Evolutionary conservation across 805 yeast species (phyloP), one percentile per base, ranked within the genome.

Genomic region (Ogataea kodamae): DNA sequence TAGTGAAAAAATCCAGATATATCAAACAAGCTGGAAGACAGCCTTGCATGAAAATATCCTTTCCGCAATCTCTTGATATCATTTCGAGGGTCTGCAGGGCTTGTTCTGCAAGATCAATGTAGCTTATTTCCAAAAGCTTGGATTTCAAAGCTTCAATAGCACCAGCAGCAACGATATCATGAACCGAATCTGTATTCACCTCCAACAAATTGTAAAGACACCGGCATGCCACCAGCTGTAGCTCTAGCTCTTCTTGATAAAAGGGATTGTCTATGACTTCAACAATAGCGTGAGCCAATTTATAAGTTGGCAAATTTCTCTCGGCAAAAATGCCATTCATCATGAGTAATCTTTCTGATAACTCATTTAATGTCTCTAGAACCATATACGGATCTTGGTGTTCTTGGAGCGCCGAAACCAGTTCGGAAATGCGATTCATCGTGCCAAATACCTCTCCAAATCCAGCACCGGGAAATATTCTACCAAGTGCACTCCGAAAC

Each of bases 31-130:
- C 74, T 5, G 67, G 59, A 6, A 89, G 55, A 6, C 88, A 81
- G 22, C 81, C 80, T 35, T 75, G 71, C 13, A 65, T 55, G 23
- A 86, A 59, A 9, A 85, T 65, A 18, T 64, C 69, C 25, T 59
- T 54, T 2, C 80, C 74, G 14, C 71, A 62, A 18, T 68, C 68
- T 38, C 78, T 61, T 1, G 88, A 76, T 10, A 82, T 74, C 55
- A 74, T 66, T 51, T 81, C 89, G 28, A 82, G 61, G 0, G 89
- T 77, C 50, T 81, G 89, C 24, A 88, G 60, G 0, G 88, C 87
- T 58, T 89, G 96, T 53, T 90, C 98, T 0, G 96, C 95, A 34
- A 90, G 65, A 54, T 90, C 98, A 34, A 90, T 89, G 52, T 76
- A 89, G 35, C 78, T 76, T 11, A 90, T 80, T 42, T 86, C 94